phyloP scores from a whole-genome alignment of 352 stramenopile species.

The Pythium pectinolyticum region DNA sequence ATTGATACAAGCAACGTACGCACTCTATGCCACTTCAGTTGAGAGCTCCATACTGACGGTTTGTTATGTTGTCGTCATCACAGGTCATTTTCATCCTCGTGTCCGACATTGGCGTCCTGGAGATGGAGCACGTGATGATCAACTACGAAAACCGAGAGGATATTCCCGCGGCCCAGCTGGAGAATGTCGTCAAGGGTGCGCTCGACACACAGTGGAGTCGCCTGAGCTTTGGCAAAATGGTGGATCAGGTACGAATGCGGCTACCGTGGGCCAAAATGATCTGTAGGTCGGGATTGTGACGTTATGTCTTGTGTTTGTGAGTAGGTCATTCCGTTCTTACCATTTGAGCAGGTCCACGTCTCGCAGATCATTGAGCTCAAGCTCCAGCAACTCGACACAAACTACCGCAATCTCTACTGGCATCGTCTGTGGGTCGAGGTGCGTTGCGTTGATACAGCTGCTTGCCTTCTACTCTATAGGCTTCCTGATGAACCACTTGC shows the following conservation, averaged over 20 bases:
- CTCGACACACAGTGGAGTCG: conserved; percentile 86
- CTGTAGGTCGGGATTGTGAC: too few species aligned
- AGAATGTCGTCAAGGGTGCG: conserved; percentile 76
- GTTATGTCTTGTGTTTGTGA: too few species aligned
- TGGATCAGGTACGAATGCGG: conserved; percentile 57
- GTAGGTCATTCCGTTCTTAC: conserved; percentile 86
- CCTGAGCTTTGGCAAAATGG: conserved; percentile 90
- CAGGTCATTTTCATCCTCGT: conserved; percentile 90
- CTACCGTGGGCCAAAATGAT: too few species aligned
- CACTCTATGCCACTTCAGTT: too few species aligned
- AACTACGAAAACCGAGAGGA: conserved; percentile 73
- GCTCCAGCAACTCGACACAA: conserved; percentile 65
- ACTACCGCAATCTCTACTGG: conserved; percentile 80
- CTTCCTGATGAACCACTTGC: too few species aligned
- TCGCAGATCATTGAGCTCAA: conserved; percentile 82
- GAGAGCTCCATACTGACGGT: too few species aligned
- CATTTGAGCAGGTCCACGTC: conserved; percentile 84
- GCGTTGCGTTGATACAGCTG: too few species aligned
- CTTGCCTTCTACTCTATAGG: too few species aligned
- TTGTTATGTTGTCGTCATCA: too few species aligned
- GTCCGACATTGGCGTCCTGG: conserved; percentile 83
- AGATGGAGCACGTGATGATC: conserved; percentile 86
- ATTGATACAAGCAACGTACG: conserved; percentile 76
- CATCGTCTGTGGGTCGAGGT: conserved; percentile 74
- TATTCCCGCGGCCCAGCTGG: conserved; percentile 54